Evolutionary conservation across 805 yeast genomes (phyloP), one percentile per base, ranked within the genome.

Genomic region (Yarrowia osloensis): DNA sequence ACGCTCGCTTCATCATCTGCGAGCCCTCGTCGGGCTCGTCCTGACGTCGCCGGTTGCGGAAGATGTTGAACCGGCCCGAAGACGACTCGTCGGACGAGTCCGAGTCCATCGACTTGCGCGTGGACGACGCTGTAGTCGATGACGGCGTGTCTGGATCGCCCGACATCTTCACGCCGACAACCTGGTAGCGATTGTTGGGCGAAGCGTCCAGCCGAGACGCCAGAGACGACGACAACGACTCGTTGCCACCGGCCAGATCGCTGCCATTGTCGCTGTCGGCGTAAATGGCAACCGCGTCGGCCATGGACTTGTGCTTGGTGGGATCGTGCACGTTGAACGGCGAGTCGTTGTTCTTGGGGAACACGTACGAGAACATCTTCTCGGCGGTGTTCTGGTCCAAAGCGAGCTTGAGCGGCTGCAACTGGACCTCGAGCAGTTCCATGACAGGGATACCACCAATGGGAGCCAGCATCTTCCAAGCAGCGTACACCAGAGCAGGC

Each of bases 371-470:
- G 73, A 88, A 79, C 28, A 93, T 74, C 70, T 82, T 84, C 44
- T 82, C 83, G 0, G 92, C 88, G 0, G 93, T 85, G 1, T 78
- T 79, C 70, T 88, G 89, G 69, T 93, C 98, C 42, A 94, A 75
- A 70, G 88, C 89, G 2, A 94, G 71, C 68, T 85, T 85, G 69
- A 93, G 72, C 0, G 97, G 97, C 65, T 84, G 82, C 19, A 91
- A 75, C 1, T 78, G 76, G 21, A 90, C 80, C 40, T 84, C 84
- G 26, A 91, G 87, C 62, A 82, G 79, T 68, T 86, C 86, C 77
- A 93, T 81, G 26, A 93, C 87, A n/a, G 89, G 84, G 62, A 93
- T 91, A 12, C 98, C 98, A 35, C 97, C 98, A 67, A 94, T 88
- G 0, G 96, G 91, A 66, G 84, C 85, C 65, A 88, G 84, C 87